Percentiles rank a stretch among this genome's conserved stretches.
phyloP scores from a whole-genome alignment of 163 green algal species.

The Chlorella variabilis region DNA sequence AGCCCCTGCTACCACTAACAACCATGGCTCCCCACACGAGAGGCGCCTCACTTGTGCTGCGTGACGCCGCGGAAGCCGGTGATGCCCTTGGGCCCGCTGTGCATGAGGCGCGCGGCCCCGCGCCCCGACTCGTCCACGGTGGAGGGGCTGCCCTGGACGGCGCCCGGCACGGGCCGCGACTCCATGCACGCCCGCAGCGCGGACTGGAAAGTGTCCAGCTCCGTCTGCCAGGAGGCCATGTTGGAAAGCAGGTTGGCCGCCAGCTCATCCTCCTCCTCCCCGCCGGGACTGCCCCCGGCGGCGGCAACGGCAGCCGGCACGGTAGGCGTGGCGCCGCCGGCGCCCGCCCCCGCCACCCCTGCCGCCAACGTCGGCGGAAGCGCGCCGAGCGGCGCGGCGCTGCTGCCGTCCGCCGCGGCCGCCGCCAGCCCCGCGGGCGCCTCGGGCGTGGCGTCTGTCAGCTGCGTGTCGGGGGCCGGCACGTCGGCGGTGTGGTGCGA shows the following conservation, averaged over 20 bases:
- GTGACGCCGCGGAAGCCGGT: conserved; percentile 34
- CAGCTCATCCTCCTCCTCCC: conserved; percentile 22
- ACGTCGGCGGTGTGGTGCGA: neutral
- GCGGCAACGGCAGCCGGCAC: neutral
- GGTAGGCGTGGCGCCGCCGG: too few relatives aligned
- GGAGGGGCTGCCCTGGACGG: neutral
- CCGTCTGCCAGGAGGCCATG: conserved; percentile 26
- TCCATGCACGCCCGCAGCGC: conserved; percentile 20
- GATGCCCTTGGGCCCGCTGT: conserved; percentile 35
- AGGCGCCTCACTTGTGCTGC: conserved; percentile 21
- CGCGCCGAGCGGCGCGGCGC: too few relatives aligned
- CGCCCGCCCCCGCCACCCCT: too few relatives aligned
- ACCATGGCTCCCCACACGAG: too few relatives aligned
- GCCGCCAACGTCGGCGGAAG: too few relatives aligned
- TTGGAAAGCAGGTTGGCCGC: conserved; percentile 37
- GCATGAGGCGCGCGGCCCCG: neutral
- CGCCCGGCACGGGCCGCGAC: neutral
- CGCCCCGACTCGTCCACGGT: neutral
- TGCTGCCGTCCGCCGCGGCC: too few relatives aligned
- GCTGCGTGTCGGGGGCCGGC: neutral
- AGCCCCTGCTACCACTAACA: too few relatives aligned
- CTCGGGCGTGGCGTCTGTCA: neutral
- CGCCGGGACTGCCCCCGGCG: neutral
- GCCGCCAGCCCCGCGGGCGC: neutral
- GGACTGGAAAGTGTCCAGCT: conserved; percentile 30